Conservation (phyloP, 139 green algal genomes). For the Nannochloris sp. region DNA sequence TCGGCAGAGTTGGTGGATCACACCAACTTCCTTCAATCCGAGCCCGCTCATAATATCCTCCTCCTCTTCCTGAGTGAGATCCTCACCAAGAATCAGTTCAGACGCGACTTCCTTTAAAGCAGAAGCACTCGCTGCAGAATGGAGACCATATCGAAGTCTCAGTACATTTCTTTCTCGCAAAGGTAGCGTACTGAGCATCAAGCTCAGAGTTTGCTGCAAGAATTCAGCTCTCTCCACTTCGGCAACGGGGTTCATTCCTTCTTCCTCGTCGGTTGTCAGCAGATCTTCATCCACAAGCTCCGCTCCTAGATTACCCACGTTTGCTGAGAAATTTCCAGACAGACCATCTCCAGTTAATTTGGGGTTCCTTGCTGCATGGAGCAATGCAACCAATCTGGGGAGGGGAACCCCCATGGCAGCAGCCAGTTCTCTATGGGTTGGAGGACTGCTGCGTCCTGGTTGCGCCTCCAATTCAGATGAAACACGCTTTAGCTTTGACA, state of each 20-base stretch:
- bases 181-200: conserved; percentile 47
- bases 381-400: conserved; percentile 11
- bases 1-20: conserved; percentile 38
- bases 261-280: conserved; percentile 25
- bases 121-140: conserved; percentile 43
- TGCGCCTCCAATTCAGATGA: not conserved
- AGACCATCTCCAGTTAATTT: not conserved
- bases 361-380: conserved; percentile 7
- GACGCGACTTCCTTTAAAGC: conserved; percentile 13
- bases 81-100: conserved; percentile 1
- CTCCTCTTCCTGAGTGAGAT: not conserved
- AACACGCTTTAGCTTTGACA: conserved; percentile 11
- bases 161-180: conserved; percentile 62
- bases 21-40: conserved; percentile 21
- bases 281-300: not conserved
- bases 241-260: not conserved
- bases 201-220: conserved; percentile 37
- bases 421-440: conserved; percentile 15
- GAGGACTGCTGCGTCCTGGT: not conserved
- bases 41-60: conserved; percentile 1
- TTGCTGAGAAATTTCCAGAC: not conserved
- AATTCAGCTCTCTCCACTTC: not conserved
- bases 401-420: conserved; percentile 14
- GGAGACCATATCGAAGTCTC: conserved; percentile 70
- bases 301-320: not conserved